Percentiles rank a stretch among this genome's conserved stretches.
These are phyloP conservation scores for Papilionanthe hybrid DNA, from an alignment of 116 monocot species.

Conservation along the genomic window DNA sequence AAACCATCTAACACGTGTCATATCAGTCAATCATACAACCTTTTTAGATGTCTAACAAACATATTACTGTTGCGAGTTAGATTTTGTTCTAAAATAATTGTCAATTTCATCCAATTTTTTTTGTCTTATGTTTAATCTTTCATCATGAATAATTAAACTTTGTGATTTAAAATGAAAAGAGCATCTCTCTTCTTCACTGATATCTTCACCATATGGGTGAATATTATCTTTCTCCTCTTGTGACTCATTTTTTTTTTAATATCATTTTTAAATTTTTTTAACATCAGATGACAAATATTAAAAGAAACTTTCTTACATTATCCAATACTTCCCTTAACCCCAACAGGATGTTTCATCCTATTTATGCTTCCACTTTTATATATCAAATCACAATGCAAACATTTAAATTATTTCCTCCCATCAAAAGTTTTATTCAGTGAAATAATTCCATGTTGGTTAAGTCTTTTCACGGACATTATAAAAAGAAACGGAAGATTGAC, in stretches of 20 bases:
- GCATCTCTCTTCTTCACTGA: slow-evolving; percentile 14
- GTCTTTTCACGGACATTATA: no score
- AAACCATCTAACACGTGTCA: neutral
- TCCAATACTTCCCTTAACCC: no score
- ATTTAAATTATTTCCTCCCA: no score
- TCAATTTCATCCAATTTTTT: neutral
- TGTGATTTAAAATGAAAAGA: neutral
- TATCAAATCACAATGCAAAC: no score
- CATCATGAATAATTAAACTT: neutral
- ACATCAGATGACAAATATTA: no score
- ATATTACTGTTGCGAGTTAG: neutral
- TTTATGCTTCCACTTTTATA: no score
- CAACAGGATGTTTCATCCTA: no score
- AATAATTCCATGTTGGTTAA: no score
- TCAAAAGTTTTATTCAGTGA: no score
- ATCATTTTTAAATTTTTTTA: no score
- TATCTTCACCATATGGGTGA: neutral
- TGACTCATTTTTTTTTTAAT: neutral
- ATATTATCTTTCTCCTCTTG: neutral
- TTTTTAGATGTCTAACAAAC: neutral
- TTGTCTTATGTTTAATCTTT: neutral
- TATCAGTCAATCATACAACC: neutral
- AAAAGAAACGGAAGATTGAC: no score
- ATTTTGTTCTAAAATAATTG: neutral
- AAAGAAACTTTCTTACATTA: no score